phyloP scores from a whole-genome alignment of 2,329 filamentous ascomycete genomes.

The Monilinia polystroma region DNA sequence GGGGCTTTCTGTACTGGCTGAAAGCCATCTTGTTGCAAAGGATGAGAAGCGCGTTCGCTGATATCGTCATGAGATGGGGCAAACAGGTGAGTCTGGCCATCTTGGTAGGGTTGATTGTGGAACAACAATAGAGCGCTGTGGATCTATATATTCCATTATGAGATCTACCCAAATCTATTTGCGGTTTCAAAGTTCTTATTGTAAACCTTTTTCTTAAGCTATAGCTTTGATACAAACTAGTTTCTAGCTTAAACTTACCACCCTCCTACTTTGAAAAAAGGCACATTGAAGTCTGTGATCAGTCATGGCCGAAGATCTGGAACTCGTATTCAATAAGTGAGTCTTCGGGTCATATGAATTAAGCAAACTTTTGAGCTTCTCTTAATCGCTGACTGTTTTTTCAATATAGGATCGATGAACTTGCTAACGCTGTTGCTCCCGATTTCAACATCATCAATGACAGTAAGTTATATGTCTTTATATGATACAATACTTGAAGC shows the following conservation, averaged over 20 bases:
- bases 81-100: background rate
- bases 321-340: background rate
- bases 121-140: background rate
- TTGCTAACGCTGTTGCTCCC: background rate
- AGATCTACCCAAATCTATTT: background rate
- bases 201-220: background rate
- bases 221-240: background rate
- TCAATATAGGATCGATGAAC: conserved; percentile 1
- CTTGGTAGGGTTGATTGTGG: background rate
- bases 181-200: background rate
- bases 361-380: no score
- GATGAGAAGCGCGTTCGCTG: rapidly evolving
- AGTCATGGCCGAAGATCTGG: background rate
- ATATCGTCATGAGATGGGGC: background rate
- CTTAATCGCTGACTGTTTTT: background rate
- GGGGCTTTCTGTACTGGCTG: background rate
- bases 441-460: conserved; percentile 1
- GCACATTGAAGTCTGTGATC: background rate
- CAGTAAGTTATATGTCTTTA: background rate
- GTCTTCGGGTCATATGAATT: background rate
- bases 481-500: no score
- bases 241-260: background rate
- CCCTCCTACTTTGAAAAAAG: background rate
- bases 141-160: background rate
- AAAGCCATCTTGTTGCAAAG: background rate